Conservation (phyloP, 2,329 filamentous ascomycete genomes). For the Geosmithia morbida region DNA sequence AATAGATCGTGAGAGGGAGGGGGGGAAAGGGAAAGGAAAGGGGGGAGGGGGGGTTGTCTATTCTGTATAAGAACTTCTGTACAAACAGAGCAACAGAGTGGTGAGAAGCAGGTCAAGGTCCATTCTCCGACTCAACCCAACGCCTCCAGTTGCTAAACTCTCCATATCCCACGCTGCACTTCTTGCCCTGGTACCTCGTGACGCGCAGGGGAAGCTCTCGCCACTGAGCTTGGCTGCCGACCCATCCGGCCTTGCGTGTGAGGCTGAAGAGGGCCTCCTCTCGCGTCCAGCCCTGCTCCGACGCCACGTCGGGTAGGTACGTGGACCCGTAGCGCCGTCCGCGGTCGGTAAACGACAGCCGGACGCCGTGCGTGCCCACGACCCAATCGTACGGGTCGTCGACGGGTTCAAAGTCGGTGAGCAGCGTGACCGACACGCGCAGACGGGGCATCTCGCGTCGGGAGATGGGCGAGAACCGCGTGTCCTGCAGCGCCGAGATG, state of each 20-base stretch:
- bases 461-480: conserved; percentile 43
- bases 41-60: too few relatives aligned
- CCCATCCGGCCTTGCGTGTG: conserved; percentile 92
- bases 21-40: too few relatives aligned
- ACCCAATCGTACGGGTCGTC: conserved; percentile 69
- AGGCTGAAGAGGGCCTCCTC: conserved; percentile 82
- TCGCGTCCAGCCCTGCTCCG: conserved; percentile 89
- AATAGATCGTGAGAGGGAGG: too few relatives aligned
- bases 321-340: conserved; percentile 68
- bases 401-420: conserved; percentile 73
- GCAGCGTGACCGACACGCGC: conserved; percentile 60
- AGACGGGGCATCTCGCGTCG: conserved; percentile 39
- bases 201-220: conserved; percentile 64
- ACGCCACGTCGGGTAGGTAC: conserved; percentile 82
- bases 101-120: too few relatives aligned
- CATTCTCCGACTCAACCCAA: conserved; percentile 36
- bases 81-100: too few relatives aligned
- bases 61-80: too few relatives aligned
- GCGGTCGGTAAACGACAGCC: conserved; percentile 69
- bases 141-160: conserved; percentile 72
- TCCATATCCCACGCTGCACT: conserved; percentile 51
- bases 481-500: conserved; percentile 57
- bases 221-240: conserved; percentile 67
- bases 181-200: conserved; percentile 76
- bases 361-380: conserved; percentile 72